Evolutionary conservation across 2,329 filamentous ascomycete genomes (phyloP).

Genomic region (Cytospora chrysosperma): DNA sequence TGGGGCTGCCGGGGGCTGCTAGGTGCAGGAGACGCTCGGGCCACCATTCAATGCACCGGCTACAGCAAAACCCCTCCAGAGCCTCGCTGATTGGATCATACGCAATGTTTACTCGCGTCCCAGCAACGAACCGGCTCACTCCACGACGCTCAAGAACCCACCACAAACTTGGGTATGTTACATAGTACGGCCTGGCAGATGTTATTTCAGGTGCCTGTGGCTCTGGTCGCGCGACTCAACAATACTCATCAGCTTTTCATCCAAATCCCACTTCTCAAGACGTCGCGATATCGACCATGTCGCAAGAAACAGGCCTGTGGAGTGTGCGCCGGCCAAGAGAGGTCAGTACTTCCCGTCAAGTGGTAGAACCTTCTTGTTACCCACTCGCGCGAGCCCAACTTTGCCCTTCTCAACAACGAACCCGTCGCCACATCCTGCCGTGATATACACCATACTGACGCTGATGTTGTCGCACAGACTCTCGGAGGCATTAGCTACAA

Average conservation of each 20-base stretch:
- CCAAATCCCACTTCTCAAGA: neutral
- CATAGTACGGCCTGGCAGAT: constrained; percentile 3
- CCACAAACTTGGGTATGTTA: constrained; percentile 2
- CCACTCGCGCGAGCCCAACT: constrained; percentile 22
- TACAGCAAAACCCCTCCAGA: neutral
- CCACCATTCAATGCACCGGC: neutral
- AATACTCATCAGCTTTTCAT: neutral
- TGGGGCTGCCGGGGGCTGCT: no score
- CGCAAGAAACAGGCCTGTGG: constrained; percentile 84
- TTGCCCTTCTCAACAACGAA: constrained; percentile 7
- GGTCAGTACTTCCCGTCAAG: constrained; percentile 52
- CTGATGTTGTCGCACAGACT: constrained; percentile 55
- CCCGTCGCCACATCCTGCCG: neutral
- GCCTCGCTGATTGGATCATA: constrained; percentile 9
- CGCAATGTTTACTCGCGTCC: constrained; percentile 21
- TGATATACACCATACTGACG: constrained; percentile 6
- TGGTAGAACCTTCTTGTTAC: constrained; percentile 11
- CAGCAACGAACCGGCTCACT: constrained; percentile 19
- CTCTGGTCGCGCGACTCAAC: neutral
- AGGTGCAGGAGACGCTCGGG: neutral
- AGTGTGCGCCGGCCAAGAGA: constrained; percentile 90
- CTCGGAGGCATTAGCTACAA: constrained; percentile 81
- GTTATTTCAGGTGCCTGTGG: neutral
- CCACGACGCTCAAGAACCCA: constrained; percentile 13
- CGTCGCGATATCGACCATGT: constrained; percentile 56